Conservation (phyloP, 2,329 filamentous ascomycete genomes). For the Venturia oleaginea region DNA sequence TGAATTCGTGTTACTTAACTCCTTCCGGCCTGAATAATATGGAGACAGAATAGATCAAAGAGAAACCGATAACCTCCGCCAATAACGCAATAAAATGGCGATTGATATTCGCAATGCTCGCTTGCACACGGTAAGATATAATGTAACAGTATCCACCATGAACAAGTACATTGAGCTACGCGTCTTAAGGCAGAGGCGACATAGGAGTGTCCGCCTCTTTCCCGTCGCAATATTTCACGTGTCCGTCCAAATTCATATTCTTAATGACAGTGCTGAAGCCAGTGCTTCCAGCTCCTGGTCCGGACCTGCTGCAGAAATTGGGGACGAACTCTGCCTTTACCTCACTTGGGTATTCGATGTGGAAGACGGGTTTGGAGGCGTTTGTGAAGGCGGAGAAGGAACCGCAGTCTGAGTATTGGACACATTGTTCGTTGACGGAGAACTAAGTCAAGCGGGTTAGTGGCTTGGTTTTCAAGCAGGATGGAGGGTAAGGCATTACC, state of each 20-base stretch:
- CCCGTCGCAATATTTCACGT: slow-evolving; percentile 47
- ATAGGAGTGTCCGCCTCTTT: slow-evolving; percentile 22
- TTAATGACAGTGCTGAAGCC: slow-evolving; percentile 58
- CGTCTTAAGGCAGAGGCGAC: neutral
- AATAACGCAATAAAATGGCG: neutral
- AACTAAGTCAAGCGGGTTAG: slow-evolving; percentile 30
- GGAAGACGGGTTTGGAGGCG: slow-evolving; percentile 58
- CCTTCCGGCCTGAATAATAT: too few species aligned
- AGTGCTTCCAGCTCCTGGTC: slow-evolving; percentile 24
- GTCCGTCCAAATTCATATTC: slow-evolving; percentile 54
- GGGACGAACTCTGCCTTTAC: slow-evolving; percentile 19
- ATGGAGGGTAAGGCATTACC: neutral
- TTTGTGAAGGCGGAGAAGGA: slow-evolving; percentile 49
- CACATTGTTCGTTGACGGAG: slow-evolving; percentile 62
- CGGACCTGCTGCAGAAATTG: slow-evolving; percentile 22
- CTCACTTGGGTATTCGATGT: slow-evolving; percentile 59
- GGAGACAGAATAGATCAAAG: too few species aligned
- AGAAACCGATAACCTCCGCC: too few species aligned
- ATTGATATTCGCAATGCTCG: neutral
- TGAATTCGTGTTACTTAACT: neutral
- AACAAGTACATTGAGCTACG: neutral
- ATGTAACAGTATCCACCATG: neutral
- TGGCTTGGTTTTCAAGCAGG: neutral
- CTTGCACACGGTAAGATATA: neutral
- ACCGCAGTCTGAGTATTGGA: slow-evolving; percentile 50